Percentiles rank a stretch among this genome's conserved stretches.
These are phyloP conservation scores for Xylariaceae sp. DNA, from an alignment of 2,329 filamentous ascomycete species.

Conservation along the genomic window DNA sequence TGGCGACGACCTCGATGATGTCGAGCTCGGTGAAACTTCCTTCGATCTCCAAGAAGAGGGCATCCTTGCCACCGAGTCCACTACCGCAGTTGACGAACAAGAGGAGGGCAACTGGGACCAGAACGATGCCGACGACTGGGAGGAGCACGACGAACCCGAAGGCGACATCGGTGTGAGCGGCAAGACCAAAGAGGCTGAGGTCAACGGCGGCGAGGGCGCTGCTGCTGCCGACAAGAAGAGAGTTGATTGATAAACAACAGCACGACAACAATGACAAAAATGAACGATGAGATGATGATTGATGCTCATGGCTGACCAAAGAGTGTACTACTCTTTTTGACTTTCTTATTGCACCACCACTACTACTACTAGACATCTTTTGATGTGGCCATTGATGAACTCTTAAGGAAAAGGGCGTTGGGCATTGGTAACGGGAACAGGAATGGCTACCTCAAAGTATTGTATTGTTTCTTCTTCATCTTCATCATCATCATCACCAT, in stretches of 20 bases:
- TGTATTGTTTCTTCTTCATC: too few species aligned
- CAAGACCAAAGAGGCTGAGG: conserved; percentile 25
- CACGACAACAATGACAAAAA: too few species aligned
- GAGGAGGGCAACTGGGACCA: conserved; percentile 95
- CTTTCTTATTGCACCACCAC: too few species aligned
- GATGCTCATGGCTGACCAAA: too few species aligned
- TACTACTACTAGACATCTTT: too few species aligned
- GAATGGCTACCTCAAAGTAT: too few species aligned
- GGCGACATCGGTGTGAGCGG: conserved; percentile 24
- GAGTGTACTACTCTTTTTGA: too few species aligned
- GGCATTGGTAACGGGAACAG: too few species aligned
- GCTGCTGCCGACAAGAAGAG: conserved; percentile 31
- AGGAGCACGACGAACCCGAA: conserved; percentile 44
- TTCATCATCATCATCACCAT: too few species aligned
- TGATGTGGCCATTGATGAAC: too few species aligned
- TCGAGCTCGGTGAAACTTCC: conserved; percentile 68
- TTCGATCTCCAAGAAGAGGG: conserved; percentile 58
- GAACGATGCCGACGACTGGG: conserved; percentile 57
- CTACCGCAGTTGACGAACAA: conserved; percentile 58
- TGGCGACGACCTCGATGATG: conserved; percentile 42
- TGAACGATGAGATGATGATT: too few species aligned
- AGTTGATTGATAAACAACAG: conserved; percentile 34
- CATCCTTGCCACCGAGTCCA: conserved; percentile 40
- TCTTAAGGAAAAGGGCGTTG: too few species aligned
- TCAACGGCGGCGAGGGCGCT: conserved; percentile 24